Base-by-base conservation (phyloP, 2,329 filamentous ascomycete genomes). In the Hortaea werneckii region DNA sequence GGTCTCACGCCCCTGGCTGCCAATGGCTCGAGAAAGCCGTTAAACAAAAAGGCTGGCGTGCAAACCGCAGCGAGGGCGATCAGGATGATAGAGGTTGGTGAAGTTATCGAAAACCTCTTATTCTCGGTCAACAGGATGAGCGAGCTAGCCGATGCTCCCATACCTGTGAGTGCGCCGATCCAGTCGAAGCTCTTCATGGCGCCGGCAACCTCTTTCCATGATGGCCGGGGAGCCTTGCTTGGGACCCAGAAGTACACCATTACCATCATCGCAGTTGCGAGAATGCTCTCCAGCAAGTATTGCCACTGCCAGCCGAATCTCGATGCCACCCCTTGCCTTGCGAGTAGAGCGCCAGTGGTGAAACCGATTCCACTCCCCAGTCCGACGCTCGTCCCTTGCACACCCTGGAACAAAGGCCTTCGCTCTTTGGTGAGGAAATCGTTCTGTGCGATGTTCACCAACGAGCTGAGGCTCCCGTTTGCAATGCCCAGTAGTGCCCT, bases 391-490 rank as follows among this genome's bases (percentile, higher is more conserved):
- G 39, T 38, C 29, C 54, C 56, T 41, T 58, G 54, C 4, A 55
- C 40, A 12, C 53, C 54, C 46, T 58, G 55, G 29, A 48, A 54
- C 29, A 47, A 44, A 12, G 45, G 39, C 27, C 55, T n/a, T 10
- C 49, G 45, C 35, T 46, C 40, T 30, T 42, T 37, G 1, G 53
- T 48, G 8, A 51, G 41, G 29, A 53, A 50, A 40, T 58, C 55
- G 40, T 49, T 57, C 37, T 54, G 51, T 1, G 54, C 47, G 13
- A 56, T 54, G 44, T 56, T 56, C 44, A 57, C 50, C 13, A 58
- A 45, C 13, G 52, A 57, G 1, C 49, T 50, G 40, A 39, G 11
- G 20, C 37, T 26, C 11, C 37, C 37, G 10, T 10, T 39, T 13
- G 37, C 37, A 2, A 39, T 5, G 13, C 37, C 37, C 10, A 13